Percentiles rank a stretch among this genome's conserved stretches.
phyloP scores from a whole-genome alignment of 192 early-diverging fungal genomes.

The Umbelopsis sp. region DNA sequence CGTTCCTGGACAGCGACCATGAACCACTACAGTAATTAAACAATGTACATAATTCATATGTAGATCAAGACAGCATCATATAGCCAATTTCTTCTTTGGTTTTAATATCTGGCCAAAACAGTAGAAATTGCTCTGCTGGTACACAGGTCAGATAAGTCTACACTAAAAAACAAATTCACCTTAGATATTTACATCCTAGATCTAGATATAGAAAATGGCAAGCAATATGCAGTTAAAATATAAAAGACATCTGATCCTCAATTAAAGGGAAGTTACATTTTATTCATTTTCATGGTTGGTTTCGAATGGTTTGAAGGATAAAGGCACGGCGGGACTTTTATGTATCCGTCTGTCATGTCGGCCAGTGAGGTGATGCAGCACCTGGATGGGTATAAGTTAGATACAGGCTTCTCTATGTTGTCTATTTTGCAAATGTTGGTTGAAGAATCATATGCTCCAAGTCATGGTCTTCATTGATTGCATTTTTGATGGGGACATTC shows the following conservation, averaged over 20 bases:
- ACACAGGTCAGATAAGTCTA: no score
- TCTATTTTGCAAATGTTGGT: neutral
- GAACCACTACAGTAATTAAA: neutral
- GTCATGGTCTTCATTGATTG: neutral
- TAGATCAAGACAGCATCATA: neutral
- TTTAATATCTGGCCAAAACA: no score
- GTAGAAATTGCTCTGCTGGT: no score
- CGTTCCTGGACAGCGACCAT: conserved; percentile 19
- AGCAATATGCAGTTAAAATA: no score
- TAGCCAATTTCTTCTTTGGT: no score
- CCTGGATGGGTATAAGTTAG: neutral
- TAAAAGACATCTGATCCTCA: neutral
- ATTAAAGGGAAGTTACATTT: neutral
- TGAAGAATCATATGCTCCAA: neutral
- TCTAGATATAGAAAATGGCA: no score
- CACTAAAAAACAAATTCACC: no score
- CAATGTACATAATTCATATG: neutral
- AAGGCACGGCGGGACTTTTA: no score
- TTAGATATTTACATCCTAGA: no score
- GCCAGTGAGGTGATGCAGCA: no score
- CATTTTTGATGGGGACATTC: neutral
- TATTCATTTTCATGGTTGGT: neutral
- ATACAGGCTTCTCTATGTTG: neutral
- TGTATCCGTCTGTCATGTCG: no score
- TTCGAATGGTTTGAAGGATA: neutral